A percentile compares a stretch with the other conserved stretches of the same genome.
phyloP scores from a whole-genome alignment of 257 asterid species.

The Asclepias syriaca region DNA sequence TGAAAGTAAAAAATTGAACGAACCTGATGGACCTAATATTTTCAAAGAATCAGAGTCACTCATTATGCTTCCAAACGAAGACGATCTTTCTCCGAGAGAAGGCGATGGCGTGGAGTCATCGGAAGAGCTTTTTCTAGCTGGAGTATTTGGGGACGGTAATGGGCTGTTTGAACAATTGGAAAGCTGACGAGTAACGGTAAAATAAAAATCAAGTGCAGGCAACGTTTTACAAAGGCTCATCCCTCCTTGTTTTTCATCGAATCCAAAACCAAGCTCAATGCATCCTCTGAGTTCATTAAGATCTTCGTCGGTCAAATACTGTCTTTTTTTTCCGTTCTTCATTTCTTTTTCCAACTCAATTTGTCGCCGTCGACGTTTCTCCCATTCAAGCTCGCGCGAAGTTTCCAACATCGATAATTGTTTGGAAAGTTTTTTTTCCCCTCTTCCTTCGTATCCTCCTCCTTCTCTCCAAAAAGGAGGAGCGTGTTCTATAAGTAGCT shows the following conservation, averaged over 20 bases:
- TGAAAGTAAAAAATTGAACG: conserved; percentile 8
- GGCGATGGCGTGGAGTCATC: conserved; percentile 8
- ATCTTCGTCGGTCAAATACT: conserved; percentile 63
- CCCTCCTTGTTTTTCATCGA: conserved; percentile 71
- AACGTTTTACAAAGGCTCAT: conserved; percentile 57
- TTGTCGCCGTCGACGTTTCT: conserved; percentile 63
- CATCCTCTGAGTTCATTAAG: conserved; percentile 73
- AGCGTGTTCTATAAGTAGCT: conserved; percentile 56
- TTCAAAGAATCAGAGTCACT: conserved; percentile 27
- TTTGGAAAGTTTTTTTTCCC: conserved; percentile 39
- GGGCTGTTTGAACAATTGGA: conserved; percentile 34
- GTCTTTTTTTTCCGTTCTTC: conserved; percentile 24
- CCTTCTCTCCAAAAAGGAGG: conserved; percentile 71
- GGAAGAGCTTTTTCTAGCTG: conserved; percentile 28
- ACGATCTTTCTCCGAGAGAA: conserved; percentile 21
- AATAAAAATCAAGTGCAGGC: conserved; percentile 81
- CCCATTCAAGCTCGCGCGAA: conserved; percentile 78
- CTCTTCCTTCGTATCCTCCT: neutral
- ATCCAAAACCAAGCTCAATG: conserved; percentile 83
- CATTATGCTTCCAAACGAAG: conserved; percentile 29
- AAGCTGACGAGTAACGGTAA: conserved; percentile 61
- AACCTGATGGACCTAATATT: conserved; percentile 21
- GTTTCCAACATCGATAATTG: conserved; percentile 74
- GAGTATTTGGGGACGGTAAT: conserved; percentile 31
- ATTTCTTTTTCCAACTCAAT: conserved; percentile 37